Evolutionary conservation across 805 yeast genomes (phyloP).

Genomic region (Komagataella pseudopastoris): DNA sequence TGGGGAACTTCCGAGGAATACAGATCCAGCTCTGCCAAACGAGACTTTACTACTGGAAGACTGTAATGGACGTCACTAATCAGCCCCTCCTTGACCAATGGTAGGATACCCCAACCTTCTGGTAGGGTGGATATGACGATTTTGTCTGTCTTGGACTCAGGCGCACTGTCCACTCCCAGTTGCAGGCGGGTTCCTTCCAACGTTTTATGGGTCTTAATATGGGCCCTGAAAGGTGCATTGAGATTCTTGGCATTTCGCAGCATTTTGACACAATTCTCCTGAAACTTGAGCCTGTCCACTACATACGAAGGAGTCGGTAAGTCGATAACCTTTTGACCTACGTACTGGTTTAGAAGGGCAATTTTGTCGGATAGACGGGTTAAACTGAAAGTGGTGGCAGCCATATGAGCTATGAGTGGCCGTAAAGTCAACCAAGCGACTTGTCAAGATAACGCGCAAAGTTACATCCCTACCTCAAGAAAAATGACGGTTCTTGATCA

Average conservation of each 20-base stretch:
- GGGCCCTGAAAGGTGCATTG: conserved; percentile 41
- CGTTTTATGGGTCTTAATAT: conserved; percentile 67
- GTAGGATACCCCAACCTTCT: conserved; percentile 45
- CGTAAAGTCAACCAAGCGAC: background rate
- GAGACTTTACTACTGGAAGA: conserved; percentile 40
- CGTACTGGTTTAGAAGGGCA: conserved; percentile 12
- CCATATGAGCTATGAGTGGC: background rate
- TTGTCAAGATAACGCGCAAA: background rate
- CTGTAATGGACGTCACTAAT: conserved; percentile 41
- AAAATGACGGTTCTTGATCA: too few species aligned
- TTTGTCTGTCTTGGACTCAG: conserved; percentile 24
- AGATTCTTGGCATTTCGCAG: conserved; percentile 26
- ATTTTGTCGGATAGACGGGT: conserved; percentile 10
- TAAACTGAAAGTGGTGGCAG: conserved; percentile 6
- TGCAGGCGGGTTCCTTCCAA: conserved; percentile 43
- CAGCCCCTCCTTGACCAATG: conserved; percentile 14
- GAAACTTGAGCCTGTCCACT: conserved; percentile 27
- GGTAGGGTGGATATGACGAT: conserved; percentile 56
- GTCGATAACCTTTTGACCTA: conserved; percentile 29
- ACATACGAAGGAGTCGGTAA: conserved; percentile 46
- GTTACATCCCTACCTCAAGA: too few species aligned
- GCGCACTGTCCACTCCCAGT: conserved; percentile 14
- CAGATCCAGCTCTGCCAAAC: conserved; percentile 31
- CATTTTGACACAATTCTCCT: conserved; percentile 35
- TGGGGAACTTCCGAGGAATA: conserved; percentile 26